A percentile compares a stretch with the other conserved stretches of the same genome.
phyloP scores from a whole-genome alignment of 257 asterid species.

The Gentiana straminea region DNA sequence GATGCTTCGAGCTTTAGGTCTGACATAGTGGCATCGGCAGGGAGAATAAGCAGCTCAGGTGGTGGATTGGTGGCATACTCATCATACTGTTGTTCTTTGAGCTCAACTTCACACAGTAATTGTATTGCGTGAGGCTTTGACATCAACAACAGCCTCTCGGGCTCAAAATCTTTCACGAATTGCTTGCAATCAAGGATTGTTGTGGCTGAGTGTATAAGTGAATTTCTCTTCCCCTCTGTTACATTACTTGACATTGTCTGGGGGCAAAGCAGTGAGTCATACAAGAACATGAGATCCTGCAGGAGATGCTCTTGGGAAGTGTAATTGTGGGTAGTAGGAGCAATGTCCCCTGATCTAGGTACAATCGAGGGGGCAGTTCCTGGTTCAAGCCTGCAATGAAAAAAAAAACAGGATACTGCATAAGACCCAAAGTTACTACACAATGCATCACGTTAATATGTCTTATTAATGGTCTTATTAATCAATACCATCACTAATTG shows the following conservation, averaged over 20 bases:
- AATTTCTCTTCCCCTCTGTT: constrained; percentile 33
- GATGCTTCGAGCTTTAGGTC: constrained; percentile 84
- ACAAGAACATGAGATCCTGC: constrained; percentile 58
- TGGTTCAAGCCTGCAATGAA: constrained; percentile 59
- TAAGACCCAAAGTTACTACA: not conserved
- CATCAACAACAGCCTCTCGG: constrained; percentile 22
- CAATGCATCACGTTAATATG: too few relatives aligned
- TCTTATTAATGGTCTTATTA: too few relatives aligned
- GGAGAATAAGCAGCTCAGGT: constrained; percentile 53
- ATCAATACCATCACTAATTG: too few relatives aligned
- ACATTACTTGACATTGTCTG: constrained; percentile 36
- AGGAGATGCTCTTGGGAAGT: constrained; percentile 59
- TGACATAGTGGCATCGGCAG: constrained; percentile 64
- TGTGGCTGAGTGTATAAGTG: constrained; percentile 39
- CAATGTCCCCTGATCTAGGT: constrained; percentile 10
- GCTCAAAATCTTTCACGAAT: constrained; percentile 68
- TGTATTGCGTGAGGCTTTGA: constrained; percentile 37
- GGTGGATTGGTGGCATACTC: constrained; percentile 53
- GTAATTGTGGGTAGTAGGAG: constrained; percentile 16
- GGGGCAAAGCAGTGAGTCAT: constrained; percentile 66
- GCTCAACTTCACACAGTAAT: constrained; percentile 72
- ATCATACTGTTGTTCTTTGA: constrained; percentile 37
- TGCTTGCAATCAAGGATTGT: constrained; percentile 81
- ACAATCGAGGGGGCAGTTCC: constrained; percentile 32
- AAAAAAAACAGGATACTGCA: not conserved